Conservation (phyloP, 768 basidiomycete genomes). For the Rubroboletus satanas region DNA sequence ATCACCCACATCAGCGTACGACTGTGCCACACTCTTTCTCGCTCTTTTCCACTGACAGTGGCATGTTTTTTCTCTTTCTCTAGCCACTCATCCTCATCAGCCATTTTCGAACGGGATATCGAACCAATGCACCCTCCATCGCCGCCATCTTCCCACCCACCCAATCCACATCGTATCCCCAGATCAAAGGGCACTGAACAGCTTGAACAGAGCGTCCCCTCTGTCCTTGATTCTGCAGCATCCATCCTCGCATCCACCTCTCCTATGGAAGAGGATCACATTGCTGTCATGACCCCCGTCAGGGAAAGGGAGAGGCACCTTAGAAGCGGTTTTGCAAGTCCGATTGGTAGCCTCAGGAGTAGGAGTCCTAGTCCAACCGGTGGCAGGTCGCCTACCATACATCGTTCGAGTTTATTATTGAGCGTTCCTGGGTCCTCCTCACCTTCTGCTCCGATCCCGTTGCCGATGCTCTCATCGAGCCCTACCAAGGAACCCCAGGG, state of each 20-base stretch:
- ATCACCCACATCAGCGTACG: conserved; percentile 75
- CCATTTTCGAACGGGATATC: conserved; percentile 91
- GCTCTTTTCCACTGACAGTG: conserved; percentile 7
- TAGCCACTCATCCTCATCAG: conserved; percentile 73
- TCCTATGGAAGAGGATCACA: conserved; percentile 49
- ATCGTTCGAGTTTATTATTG: conserved; percentile 45
- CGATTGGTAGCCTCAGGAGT: conserved; percentile 59
- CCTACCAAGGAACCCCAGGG: conserved; percentile 22
- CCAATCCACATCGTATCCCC: conserved; percentile 70
- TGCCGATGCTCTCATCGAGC: conserved; percentile 27
- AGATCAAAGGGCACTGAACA: conserved; percentile 70
- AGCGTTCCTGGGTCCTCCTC: conserved; percentile 42
- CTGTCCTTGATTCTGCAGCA: conserved; percentile 81
- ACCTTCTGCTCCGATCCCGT: conserved; percentile 15
- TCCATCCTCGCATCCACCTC: conserved; percentile 53
- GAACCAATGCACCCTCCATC: conserved; percentile 49
- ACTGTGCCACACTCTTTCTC: conserved; percentile 12
- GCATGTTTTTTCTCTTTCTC: neutral
- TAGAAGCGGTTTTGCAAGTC: conserved; percentile 60
- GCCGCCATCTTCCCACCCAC: conserved; percentile 37
- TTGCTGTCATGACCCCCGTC: conserved; percentile 61
- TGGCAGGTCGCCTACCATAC: conserved; percentile 32
- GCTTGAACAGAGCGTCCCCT: conserved; percentile 77
- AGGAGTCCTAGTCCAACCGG: conserved; percentile 62
- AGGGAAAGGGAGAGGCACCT: conserved; percentile 26